These are phyloP conservation scores for Cupressus sempervirens DNA, from an alignment of 75 land plant species.

Conservation along the genomic window DNA sequence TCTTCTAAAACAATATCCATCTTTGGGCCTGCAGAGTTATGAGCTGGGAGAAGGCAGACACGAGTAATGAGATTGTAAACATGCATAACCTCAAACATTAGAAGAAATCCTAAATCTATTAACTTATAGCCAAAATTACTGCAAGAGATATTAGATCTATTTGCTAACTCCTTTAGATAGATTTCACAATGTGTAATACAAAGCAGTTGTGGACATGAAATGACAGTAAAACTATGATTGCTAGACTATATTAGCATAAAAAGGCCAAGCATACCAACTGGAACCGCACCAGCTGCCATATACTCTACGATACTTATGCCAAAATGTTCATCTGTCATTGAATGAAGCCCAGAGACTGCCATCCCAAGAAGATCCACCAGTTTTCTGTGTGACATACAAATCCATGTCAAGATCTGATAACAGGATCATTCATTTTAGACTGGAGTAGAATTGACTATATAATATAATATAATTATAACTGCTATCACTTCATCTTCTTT, in stretches of 20 bases:
- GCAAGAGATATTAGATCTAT: background rate
- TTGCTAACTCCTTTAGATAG: background rate
- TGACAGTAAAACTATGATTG: background rate
- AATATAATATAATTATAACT: background rate
- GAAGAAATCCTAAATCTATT: background rate
- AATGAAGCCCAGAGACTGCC: conserved; percentile 89
- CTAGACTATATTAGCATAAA: background rate
- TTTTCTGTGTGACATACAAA: conserved; percentile 43
- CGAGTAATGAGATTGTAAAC: background rate
- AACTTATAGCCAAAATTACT: background rate
- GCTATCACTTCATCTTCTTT: background rate
- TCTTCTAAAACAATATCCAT: conserved; percentile 92
- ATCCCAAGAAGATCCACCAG: conserved; percentile 77
- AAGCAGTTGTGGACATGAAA: background rate
- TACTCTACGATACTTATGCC: conserved; percentile 97
- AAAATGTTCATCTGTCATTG: conserved; percentile 99
- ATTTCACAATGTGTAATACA: background rate
- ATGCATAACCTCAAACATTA: background rate
- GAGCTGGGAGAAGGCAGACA: conserved; percentile 52
- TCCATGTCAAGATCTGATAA: background rate
- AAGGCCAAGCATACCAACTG: conserved; percentile 62
- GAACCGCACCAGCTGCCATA: conserved; percentile 99
- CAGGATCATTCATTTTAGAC: background rate
- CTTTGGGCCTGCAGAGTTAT: conserved; percentile 96
- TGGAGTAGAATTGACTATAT: background rate